These are phyloP conservation scores for Claviceps fusiformis DNA, from an alignment of 2,329 filamentous ascomycete species.

Conservation along the genomic window DNA sequence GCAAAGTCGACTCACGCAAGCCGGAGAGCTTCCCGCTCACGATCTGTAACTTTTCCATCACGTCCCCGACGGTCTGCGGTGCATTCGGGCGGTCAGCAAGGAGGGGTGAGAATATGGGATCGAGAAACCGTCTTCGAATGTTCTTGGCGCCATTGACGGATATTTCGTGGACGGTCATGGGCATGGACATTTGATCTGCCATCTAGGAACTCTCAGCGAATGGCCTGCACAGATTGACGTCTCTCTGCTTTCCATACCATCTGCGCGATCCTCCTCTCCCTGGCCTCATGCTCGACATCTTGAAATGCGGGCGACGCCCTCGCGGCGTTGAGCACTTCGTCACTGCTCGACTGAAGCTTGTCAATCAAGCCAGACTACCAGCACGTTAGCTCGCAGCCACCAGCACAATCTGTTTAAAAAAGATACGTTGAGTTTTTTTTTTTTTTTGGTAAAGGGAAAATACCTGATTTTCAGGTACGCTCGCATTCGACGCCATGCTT, in stretches of 20 bases:
- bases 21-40: conserved; percentile 62
- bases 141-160: conserved; percentile 70
- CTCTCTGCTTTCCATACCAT: conserved; percentile 15
- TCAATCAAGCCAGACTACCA: conserved; percentile 21
- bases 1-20: conserved; percentile 47
- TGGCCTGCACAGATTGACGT: too few relatives aligned
- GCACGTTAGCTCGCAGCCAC: background rate
- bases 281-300: conserved; percentile 25
- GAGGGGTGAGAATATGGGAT: conserved; percentile 66
- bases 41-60: conserved; percentile 56
- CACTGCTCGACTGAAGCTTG: conserved; percentile 26
- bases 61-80: conserved; percentile 67
- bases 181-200: conserved; percentile 67
- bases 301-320: conserved; percentile 22
- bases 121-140: conserved; percentile 73
- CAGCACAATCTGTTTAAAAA: too few relatives aligned
- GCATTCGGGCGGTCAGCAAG: conserved; percentile 53
- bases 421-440: too few relatives aligned
- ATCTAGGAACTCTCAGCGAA: conserved; percentile 17
- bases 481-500: conserved; percentile 21
- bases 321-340: conserved; percentile 25
- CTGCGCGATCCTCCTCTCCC: conserved; percentile 24
- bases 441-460: conserved; percentile 3
- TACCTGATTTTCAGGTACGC: conserved; percentile 17
- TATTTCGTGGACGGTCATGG: conserved; percentile 77